Evolutionary conservation across 192 early-diverging fungal genomes (phyloP).

Genomic region (Dissophora globulifera): DNA sequence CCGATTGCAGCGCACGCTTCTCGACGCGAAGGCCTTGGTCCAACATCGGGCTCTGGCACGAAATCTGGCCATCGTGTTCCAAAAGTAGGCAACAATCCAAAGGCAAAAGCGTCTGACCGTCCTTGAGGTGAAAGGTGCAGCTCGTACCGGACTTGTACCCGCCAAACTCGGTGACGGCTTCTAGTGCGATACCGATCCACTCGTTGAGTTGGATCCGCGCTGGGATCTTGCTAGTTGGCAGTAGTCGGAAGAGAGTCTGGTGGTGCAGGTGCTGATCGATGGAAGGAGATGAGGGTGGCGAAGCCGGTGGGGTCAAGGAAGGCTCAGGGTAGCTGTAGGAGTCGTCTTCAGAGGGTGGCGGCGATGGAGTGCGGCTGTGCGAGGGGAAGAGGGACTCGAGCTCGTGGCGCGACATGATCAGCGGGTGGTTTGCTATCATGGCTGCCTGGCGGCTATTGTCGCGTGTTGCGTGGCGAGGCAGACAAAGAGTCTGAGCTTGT

Average conservation of each 20-base stretch:
- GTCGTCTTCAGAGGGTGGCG: slow-evolving; percentile 1
- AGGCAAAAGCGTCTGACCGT: slow-evolving; percentile 9
- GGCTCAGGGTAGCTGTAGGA: not conserved
- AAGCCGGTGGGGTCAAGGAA: not conserved
- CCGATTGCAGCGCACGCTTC: slow-evolving; percentile 26
- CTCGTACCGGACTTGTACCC: not conserved
- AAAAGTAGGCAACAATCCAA: slow-evolving; percentile 16
- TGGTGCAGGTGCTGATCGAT: slow-evolving; percentile 1
- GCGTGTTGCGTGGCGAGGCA: too few species aligned
- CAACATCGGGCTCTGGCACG: not conserved
- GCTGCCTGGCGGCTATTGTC: not conserved
- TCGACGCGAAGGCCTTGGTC: slow-evolving; percentile 2
- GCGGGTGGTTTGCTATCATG: slow-evolving; percentile 6
- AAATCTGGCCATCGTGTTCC: slow-evolving; percentile 8
- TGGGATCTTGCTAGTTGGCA: not conserved
- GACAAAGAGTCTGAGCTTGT: too few species aligned
- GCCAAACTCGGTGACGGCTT: slow-evolving; percentile 19
- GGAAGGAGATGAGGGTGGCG: slow-evolving; percentile 14
- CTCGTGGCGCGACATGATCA: slow-evolving; percentile 6
- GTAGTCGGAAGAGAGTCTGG: slow-evolving; percentile 9
- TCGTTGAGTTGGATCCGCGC: not conserved
- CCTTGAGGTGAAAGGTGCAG: not conserved
- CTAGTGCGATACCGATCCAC: slow-evolving; percentile 13
- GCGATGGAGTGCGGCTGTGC: not conserved
- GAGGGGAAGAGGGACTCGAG: not conserved